A percentile compares a stretch with the other conserved stretches of the same genome.
Conservation (phyloP, 176 grass and related monocot genomes). For the Melocanna baccifera region DNA sequence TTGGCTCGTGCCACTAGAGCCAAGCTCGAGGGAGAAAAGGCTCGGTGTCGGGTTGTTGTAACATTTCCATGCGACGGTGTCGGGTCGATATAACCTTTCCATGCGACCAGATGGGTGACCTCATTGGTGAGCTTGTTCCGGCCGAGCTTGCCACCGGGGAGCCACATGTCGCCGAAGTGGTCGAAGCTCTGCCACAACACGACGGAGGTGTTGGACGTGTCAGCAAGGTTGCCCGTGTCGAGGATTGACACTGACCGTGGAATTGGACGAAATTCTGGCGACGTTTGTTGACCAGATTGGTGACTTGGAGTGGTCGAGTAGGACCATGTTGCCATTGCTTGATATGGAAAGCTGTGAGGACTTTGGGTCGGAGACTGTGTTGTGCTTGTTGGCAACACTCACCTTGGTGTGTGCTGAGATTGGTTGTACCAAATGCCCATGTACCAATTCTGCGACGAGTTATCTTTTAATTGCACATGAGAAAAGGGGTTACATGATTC, state of each 20-base stretch:
- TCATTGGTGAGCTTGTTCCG: constrained; percentile 44
- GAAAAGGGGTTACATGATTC: background rate
- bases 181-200: constrained; percentile 72
- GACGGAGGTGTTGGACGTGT: constrained; percentile 38
- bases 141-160: constrained; percentile 52
- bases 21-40: constrained; percentile 43
- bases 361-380: constrained; percentile 20
- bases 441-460: constrained; percentile 30
- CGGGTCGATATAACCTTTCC: no score
- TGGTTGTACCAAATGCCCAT: constrained; percentile 65
- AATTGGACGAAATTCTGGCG: background rate
- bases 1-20: constrained; percentile 46
- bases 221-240: constrained; percentile 54
- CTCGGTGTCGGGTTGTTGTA: constrained; percentile 35
- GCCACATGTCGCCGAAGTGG: constrained; percentile 58
- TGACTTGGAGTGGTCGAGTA: constrained; percentile 7
- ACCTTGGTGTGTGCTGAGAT: constrained; percentile 32
- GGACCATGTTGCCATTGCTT: constrained; percentile 36
- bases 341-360: constrained; percentile 26
- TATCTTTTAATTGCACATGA: constrained; percentile 12
- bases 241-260: constrained; percentile 46
- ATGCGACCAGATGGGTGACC: constrained; percentile 30
- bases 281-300: constrained; percentile 46
- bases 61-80: no score
- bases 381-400: constrained; percentile 49